These are phyloP conservation scores for Mycena haematopus DNA, from an alignment of 768 basidiomycete genomes.

Conservation along the genomic window DNA sequence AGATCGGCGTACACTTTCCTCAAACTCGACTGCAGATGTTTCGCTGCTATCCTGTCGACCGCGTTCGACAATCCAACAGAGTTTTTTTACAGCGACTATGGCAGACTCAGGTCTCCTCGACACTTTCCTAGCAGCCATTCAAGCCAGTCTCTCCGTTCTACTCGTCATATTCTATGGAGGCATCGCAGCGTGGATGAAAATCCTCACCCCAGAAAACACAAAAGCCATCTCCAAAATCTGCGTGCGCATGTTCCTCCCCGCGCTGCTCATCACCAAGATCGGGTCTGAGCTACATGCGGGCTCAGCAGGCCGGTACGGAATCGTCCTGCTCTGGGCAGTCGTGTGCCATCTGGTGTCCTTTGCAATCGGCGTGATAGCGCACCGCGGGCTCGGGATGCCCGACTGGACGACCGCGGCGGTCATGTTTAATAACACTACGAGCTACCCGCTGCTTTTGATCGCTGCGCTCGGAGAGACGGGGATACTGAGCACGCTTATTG, in stretches of 20 bases:
- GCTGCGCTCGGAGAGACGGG: neutral
- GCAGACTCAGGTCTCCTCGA: neutral
- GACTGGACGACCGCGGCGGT: neutral
- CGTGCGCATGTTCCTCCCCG: constrained; percentile 1
- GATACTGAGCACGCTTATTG: neutral
- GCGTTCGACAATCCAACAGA: neutral
- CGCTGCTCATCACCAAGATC: neutral
- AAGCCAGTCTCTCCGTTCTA: neutral
- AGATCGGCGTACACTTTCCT: too few relatives aligned
- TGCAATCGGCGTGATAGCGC: neutral
- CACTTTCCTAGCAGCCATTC: neutral
- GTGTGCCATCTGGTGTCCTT: neutral
- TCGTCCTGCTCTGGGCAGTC: neutral
- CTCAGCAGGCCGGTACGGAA: neutral
- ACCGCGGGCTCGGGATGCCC: neutral
- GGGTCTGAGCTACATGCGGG: neutral
- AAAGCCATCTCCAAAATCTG: neutral
- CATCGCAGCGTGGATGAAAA: neutral
- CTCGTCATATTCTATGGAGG: neutral
- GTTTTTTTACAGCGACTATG: neutral
- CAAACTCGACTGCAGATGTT: too few relatives aligned
- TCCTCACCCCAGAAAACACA: neutral
- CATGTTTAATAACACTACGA: neutral
- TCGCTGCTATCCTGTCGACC: neutral
- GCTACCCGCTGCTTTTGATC: neutral